Evolutionary conservation across 2,329 filamentous ascomycete species (phyloP).

Genomic region (Cytospora schulzeri): DNA sequence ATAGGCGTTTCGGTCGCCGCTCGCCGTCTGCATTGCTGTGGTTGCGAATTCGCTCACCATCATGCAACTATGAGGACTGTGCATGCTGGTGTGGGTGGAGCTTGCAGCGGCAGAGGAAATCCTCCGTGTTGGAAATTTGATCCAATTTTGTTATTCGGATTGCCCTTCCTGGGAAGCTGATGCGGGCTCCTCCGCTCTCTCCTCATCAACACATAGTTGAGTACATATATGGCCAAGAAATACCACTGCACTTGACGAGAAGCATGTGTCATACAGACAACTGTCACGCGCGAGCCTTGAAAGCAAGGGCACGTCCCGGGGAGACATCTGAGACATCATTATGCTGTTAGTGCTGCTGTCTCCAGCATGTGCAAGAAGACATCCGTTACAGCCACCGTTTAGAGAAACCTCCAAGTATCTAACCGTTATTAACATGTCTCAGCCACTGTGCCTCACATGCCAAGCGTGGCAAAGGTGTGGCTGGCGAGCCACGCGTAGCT

Average conservation of each 20-base stretch:
- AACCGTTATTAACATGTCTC: constrained; percentile 10
- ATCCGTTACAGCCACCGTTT: background rate
- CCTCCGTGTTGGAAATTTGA: background rate
- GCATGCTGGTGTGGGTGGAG: background rate
- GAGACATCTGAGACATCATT: background rate
- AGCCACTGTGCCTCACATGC: background rate
- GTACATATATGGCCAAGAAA: background rate
- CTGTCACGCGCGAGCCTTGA: background rate
- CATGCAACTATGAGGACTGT: background rate
- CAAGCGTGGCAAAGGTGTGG: background rate
- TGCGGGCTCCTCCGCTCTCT: background rate
- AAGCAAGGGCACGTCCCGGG: background rate
- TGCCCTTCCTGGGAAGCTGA: background rate
- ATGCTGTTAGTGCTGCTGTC: background rate
- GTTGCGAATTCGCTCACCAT: background rate
- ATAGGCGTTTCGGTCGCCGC: background rate
- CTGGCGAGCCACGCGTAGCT: background rate
- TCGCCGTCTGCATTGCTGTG: background rate
- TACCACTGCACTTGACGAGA: background rate
- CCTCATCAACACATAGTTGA: background rate
- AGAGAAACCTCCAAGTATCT: background rate
- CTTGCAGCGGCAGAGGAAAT: background rate
- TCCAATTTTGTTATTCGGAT: background rate
- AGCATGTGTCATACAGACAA: background rate
- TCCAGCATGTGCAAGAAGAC: background rate